A percentile compares a stretch with the other conserved stretches of the same genome.
phyloP scores from a whole-genome alignment of 768 basidiomycete species.

The Chiua virens region DNA sequence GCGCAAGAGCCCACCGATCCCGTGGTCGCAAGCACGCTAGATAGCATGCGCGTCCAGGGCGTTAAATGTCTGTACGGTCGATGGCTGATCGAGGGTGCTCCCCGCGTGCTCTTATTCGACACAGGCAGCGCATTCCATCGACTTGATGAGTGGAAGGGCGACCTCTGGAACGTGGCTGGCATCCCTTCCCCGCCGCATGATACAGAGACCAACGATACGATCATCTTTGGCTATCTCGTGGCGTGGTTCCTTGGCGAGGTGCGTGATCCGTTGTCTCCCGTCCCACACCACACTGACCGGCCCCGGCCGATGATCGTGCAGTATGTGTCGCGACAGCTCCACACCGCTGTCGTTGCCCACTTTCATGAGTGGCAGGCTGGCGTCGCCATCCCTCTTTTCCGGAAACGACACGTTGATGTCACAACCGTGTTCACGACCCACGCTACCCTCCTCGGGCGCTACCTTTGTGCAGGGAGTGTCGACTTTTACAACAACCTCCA shows the following conservation, averaged over 20 bases:
- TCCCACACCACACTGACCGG: slow-evolving; percentile 4
- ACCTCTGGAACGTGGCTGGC: slow-evolving; percentile 97
- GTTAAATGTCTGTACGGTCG: slow-evolving; percentile 94
- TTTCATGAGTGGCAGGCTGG: slow-evolving; percentile 99
- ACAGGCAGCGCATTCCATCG: slow-evolving; percentile 83
- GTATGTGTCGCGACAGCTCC: slow-evolving; percentile 80
- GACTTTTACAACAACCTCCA: slow-evolving; percentile 99
- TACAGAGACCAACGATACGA: slow-evolving; percentile 97
- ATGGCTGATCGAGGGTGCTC: slow-evolving; percentile 98
- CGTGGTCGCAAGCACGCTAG: slow-evolving; percentile 70
- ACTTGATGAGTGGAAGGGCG: slow-evolving; percentile 98
- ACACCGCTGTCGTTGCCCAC: slow-evolving; percentile 90
- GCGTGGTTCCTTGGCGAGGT: slow-evolving; percentile 99
- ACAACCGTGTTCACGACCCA: slow-evolving; percentile 99
- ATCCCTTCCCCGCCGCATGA: slow-evolving; percentile 97
- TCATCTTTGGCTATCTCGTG: slow-evolving; percentile 95
- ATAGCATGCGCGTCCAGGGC: slow-evolving; percentile 84
- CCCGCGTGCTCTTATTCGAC: slow-evolving; percentile 94
- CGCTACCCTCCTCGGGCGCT: slow-evolving; percentile 96
- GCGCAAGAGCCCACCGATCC: slow-evolving; percentile 84
- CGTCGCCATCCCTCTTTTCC: slow-evolving; percentile 89
- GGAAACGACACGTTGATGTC: slow-evolving; percentile 96
- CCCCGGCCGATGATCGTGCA: slow-evolving; percentile 29
- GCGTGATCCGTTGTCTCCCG: slow-evolving; percentile 30
- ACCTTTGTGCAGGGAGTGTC: slow-evolving; percentile 96